Conservation (phyloP, 768 basidiomycete genomes). For the Termitomyces sp. region DNA sequence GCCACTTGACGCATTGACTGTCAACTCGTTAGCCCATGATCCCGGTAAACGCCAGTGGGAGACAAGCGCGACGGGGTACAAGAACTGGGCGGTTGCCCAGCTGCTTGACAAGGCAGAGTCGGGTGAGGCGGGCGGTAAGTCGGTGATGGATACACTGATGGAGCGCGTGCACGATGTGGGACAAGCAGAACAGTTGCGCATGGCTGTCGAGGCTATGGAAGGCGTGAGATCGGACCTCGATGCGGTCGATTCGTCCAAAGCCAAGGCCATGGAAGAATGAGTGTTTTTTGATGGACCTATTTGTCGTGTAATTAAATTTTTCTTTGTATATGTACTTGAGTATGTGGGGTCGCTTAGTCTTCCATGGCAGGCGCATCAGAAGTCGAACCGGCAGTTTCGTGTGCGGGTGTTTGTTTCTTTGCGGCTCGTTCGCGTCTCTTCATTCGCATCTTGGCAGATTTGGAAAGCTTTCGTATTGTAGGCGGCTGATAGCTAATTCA, state of each 20-base stretch:
- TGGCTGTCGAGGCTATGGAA: neutral
- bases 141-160: constrained; percentile 17
- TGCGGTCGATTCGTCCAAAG: neutral
- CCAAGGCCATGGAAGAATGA: neutral
- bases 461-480: constrained; percentile 44
- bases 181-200: constrained; percentile 19
- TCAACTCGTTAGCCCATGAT: constrained; percentile 36
- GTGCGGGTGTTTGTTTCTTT: neutral
- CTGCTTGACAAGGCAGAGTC: constrained; percentile 31
- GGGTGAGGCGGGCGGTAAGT: constrained; percentile 13
- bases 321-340: neutral
- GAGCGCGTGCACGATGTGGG: constrained; percentile 19
- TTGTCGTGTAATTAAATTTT: neutral
- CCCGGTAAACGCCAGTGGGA: constrained; percentile 78
- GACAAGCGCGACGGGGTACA: constrained; percentile 64
- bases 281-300: neutral
- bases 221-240: neutral
- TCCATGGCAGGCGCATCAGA: neutral
- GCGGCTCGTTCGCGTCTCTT: constrained; percentile 32
- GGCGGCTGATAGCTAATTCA: constrained; percentile 52
- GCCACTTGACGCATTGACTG: constrained; percentile 29
- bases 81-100: constrained; percentile 69
- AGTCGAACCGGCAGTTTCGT: neutral
- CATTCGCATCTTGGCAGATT: constrained; percentile 48
- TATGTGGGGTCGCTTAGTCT: neutral